Conservation (phyloP, 495 filamentous ascomycete genomes). For the Penicillium paxilli region DNA sequence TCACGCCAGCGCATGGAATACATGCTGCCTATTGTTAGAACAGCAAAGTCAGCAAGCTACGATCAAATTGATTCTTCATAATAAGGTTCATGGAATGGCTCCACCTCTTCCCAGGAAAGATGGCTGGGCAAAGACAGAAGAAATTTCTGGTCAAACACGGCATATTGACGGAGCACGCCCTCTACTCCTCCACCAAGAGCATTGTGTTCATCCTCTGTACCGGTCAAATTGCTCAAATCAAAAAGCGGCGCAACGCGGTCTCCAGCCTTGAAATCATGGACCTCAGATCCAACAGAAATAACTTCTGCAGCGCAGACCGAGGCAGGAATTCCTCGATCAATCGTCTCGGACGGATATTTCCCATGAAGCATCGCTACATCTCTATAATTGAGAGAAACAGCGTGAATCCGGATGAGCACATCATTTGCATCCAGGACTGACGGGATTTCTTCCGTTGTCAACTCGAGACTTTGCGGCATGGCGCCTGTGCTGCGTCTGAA, state of each 20-base stretch:
- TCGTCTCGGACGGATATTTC: constrained; percentile 19
- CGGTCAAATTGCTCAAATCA: not conserved
- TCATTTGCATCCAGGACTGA: not conserved
- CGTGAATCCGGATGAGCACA: constrained; percentile 18
- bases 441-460: not conserved
- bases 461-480: not conserved
- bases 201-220: not conserved
- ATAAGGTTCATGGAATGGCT: too few relatives aligned
- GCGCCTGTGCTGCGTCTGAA: not conserved
- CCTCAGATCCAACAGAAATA: constrained; percentile 16
- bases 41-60: not conserved
- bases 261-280: constrained; percentile 27
- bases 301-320: constrained; percentile 28
- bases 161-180: constrained; percentile 32
- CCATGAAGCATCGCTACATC: constrained; percentile 32
- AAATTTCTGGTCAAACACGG: constrained; percentile 23
- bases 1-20: constrained; percentile 22
- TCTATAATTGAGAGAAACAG: constrained; percentile 27
- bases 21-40: constrained; percentile 7
- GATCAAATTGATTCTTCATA: too few relatives aligned
- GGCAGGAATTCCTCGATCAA: constrained; percentile 18
- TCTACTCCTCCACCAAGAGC: constrained; percentile 24
- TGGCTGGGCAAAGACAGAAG: constrained; percentile 27
- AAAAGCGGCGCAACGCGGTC: constrained; percentile 24
- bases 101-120: constrained; percentile 30